These are phyloP conservation scores for Ustilago curta DNA, from an alignment of 1,284 basidiomycete species.

Conservation along the genomic window DNA sequence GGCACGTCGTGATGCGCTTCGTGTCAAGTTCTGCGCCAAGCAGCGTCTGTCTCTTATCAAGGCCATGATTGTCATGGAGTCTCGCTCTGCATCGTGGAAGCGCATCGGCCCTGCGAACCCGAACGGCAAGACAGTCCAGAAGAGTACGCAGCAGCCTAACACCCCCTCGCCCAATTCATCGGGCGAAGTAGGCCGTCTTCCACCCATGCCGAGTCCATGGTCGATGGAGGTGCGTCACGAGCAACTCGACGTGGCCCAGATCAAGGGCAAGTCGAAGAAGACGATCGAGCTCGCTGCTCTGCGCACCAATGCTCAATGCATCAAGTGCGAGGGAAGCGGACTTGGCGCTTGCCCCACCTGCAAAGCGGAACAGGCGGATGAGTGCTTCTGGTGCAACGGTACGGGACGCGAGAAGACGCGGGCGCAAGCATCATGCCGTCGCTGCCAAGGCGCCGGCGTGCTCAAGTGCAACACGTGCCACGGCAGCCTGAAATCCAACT, in stretches of 20 bases:
- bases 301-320: conserved; percentile 46
- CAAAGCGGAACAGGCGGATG: conserved; percentile 53
- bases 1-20: conserved; percentile 44
- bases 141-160: neutral
- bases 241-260: conserved; percentile 46
- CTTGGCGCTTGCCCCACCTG: conserved; percentile 42
- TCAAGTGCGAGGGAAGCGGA: conserved; percentile 43
- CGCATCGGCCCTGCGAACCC: conserved; percentile 35
- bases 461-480: conserved; percentile 55
- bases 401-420: conserved; percentile 53
- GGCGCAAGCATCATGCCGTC: conserved; percentile 44
- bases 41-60: conserved; percentile 57
- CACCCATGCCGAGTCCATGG: conserved; percentile 55
- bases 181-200: conserved; percentile 19
- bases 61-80: conserved; percentile 60
- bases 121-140: conserved; percentile 5
- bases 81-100: conserved; percentile 40
- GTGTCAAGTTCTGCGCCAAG: conserved; percentile 41
- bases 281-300: conserved; percentile 53
- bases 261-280: conserved; percentile 53
- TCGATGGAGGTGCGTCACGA: conserved; percentile 51
- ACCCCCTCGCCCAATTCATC: conserved; percentile 4
- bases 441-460: conserved; percentile 53
- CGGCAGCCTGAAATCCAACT: conserved; percentile 39
- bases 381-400: conserved; percentile 63